Percentiles rank a stretch among this genome's conserved stretches.
Conservation (phyloP, 495 filamentous ascomycete species). For the Sordaria brevicollis region DNA sequence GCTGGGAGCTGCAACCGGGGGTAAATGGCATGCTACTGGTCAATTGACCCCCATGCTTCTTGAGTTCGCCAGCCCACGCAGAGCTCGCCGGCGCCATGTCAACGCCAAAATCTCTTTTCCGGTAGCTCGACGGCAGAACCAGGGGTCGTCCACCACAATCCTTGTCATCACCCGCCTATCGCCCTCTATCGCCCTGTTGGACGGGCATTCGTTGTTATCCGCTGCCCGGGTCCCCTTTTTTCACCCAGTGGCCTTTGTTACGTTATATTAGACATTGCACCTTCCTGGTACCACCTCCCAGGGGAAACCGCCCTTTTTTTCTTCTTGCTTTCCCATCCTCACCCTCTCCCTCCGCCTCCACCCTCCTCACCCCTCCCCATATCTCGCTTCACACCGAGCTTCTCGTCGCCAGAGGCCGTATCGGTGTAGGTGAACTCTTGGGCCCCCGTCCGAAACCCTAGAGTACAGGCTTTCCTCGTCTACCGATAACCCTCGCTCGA, state of each 20-base stretch:
- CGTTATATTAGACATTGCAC: not conserved
- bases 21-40: not conserved
- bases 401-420: not conserved
- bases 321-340: not conserved
- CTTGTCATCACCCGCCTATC: not conserved
- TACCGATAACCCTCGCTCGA: not conserved
- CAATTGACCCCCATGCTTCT: not conserved
- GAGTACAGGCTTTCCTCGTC: not conserved
- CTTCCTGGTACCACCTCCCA: not conserved
- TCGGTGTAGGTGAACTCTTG: not conserved
- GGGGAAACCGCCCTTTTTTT: not conserved
- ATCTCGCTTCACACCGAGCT: not conserved
- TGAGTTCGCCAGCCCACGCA: not conserved
- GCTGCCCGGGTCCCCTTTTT: not conserved
- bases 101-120: not conserved
- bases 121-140: not conserved
- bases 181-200: not conserved
- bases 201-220: not conserved
- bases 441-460: not conserved
- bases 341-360: not conserved
- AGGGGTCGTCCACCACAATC: not conserved
- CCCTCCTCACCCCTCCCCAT: not conserved
- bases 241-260: not conserved
- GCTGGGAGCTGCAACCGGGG: not conserved
- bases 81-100: not conserved